Percentiles rank a stretch among this genome's conserved stretches.
Evolutionary conservation across 2,329 filamentous ascomycete genomes (phyloP).

Genomic region (Diaporthe amygdali): DNA sequence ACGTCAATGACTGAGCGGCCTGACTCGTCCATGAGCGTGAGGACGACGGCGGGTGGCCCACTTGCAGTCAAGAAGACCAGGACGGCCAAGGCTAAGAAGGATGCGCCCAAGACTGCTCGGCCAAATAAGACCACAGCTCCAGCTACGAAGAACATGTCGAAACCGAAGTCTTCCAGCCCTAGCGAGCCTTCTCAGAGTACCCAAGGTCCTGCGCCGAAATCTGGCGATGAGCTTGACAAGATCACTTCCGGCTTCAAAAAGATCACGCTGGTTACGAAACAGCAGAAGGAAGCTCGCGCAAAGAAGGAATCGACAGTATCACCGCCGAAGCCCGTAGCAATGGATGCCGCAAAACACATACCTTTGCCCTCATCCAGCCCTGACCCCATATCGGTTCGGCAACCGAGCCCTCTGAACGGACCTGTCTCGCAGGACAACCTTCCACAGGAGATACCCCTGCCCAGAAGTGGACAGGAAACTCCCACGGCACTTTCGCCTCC

Average conservation of each 20-base stretch:
- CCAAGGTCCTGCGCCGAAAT: conserved; percentile 15
- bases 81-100: conserved; percentile 50
- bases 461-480: neutral
- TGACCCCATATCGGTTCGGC: conserved; percentile 6
- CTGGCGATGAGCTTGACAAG: conserved; percentile 53
- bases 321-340: conserved; percentile 14
- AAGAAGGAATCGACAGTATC: conserved; percentile 19
- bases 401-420: conserved; percentile 8
- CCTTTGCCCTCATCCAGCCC: conserved; percentile 19
- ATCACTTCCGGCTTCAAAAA: conserved; percentile 66
- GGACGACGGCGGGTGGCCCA: conserved; percentile 37
- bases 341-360: neutral
- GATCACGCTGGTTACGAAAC: conserved; percentile 64
- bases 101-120: conserved; percentile 33
- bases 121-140: conserved; percentile 5
- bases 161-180: conserved; percentile 16
- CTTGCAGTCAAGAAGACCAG: conserved; percentile 67
- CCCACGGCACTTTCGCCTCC: neutral
- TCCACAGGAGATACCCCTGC: neutral
- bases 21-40: conserved; percentile 47
- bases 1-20: conserved; percentile 49
- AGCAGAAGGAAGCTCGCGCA: conserved; percentile 60
- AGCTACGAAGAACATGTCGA: conserved; percentile 21
- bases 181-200: neutral
- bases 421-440: conserved; percentile 16